Base-by-base conservation (phyloP, 768 basidiomycete species). In the Gloeopeniophorella convolvens region DNA sequence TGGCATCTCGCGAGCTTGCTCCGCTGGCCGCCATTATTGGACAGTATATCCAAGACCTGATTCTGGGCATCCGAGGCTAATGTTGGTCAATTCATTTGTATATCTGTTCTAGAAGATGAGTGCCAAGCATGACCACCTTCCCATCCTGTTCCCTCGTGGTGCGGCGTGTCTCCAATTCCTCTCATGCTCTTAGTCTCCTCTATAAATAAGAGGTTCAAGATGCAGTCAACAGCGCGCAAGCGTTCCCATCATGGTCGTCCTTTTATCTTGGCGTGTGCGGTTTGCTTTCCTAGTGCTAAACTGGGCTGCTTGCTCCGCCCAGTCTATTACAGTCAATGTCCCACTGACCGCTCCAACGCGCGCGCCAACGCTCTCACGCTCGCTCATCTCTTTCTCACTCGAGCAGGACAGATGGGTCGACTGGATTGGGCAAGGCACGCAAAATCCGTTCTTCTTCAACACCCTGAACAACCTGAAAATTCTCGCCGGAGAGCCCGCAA, bases 391-490 rank as follows among this genome's bases (percentile, higher is more conserved):
- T 0, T 75, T 85, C 56, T 85, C 83, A 26, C 75, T 85, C 45
- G 85, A 85, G 58, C 77, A 82, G 63, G 83, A 86, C 56, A 69
- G 79, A 27, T 85, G 82, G 82, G 68, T 71, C 9, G 83, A 84
- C 53, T 87, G 84, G 83, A 66, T 66, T 10, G 83, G 85, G 1
- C 70, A 69, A 9, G 50, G 58, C 5, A 64, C 71, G 3, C 69
- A 67, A 28, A 85, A 86, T 58, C 50, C 72, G 15, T 85, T 84
- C 64, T 76, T 81, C 54, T 72, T 70, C 67, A 83, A 79, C 50
- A 72, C 75, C 3, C 69, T 86, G 42, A 67, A 76, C 45, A 83
- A 83, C 62, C 61, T 83, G 48, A 75, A 69, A 21, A 57, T 63
- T 30, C 67, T 82, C 24, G 75, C 79, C 4, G 77, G 80, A 1